Evolutionary conservation across 352 stramenopile species (phyloP).

Genomic region (Nannochloropsis limnetica): DNA sequence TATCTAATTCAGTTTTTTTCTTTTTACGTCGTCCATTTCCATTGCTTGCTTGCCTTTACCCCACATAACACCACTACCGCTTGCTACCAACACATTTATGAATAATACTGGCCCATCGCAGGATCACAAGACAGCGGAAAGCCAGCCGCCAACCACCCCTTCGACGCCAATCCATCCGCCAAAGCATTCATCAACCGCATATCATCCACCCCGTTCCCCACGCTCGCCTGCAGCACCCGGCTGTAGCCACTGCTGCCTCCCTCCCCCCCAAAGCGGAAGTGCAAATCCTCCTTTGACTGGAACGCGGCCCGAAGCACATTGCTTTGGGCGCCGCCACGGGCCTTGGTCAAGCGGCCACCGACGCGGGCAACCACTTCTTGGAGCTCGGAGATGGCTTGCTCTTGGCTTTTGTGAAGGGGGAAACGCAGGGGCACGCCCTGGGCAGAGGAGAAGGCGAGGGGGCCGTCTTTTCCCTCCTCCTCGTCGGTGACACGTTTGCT

Average conservation of each 20-base stretch:
- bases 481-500: neutral
- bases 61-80: neutral
- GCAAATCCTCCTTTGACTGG: neutral
- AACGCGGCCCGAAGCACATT: neutral
- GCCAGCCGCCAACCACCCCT: slow-evolving; percentile 13
- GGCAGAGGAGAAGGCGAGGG: slow-evolving; percentile 5
- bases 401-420: slow-evolving; percentile 26
- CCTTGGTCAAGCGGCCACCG: neutral
- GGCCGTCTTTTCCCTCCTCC: neutral
- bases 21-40: neutral
- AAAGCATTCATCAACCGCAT: slow-evolving; percentile 29
- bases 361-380: slow-evolving; percentile 27
- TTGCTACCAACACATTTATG: neutral
- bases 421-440: neutral
- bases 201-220: neutral
- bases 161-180: slow-evolving; percentile 22
- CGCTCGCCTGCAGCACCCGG: neutral
- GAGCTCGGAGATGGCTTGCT: neutral
- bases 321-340: neutral
- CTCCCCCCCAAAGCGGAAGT: slow-evolving; percentile 2
- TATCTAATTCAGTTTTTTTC: neutral
- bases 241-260: slow-evolving; percentile 19
- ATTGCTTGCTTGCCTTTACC: neutral
- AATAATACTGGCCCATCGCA: slow-evolving; percentile 13
- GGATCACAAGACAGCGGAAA: slow-evolving; percentile 32